Evolutionary conservation across 2,329 filamentous ascomycete genomes (phyloP), one percentile per base, ranked within the genome.

Genomic region (Curvularia eragrostidis): DNA sequence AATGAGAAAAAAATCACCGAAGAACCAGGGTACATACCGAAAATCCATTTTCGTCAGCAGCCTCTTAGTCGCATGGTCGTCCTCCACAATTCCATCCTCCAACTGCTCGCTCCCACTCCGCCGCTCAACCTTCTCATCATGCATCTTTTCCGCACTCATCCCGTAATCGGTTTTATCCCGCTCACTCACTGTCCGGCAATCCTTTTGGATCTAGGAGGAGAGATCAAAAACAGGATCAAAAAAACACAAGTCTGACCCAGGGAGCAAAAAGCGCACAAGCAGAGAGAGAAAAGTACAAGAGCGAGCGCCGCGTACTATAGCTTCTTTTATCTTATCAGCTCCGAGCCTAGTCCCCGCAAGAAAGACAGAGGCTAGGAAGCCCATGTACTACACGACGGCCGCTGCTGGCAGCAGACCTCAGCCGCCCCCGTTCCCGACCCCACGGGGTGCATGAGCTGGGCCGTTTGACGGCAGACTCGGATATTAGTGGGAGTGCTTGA

Each of bases 1-100:
- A 13, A 18, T 15, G 2, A 8, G 2, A 18, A 36, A 1, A 6
- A 36, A 18, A 36, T n/a, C n/a, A n/a, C 32, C 32, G 5, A 36
- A 36, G 15, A 36, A 9, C 24, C 24, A 26, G 24, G 7, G 18
- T 6, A 51, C 63, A 50, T 59, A 74, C 83, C 82, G 80, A 21
- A 80, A 76, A 72, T 86, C 84, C 59, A 85, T 77, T 72, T 86
- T 86, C 67, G 80, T 79, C 18, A 87, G 70, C 24, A 86, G 70
- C 46, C 70, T 77, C 36, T 66, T 58, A 15, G 59, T 62, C 43
- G 67, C 38, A 21, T 56, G 48, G 24, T 19, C 52, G 38, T 64
- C 60, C 4, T 62, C 56, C 3, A 48, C 56, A 18, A 59, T 39
- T 18, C 57, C 66, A 48, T 64, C 64, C 18, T 71, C 69, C 26